phyloP scores from a whole-genome alignment of 116 monocot species.

The Zostera marina region DNA sequence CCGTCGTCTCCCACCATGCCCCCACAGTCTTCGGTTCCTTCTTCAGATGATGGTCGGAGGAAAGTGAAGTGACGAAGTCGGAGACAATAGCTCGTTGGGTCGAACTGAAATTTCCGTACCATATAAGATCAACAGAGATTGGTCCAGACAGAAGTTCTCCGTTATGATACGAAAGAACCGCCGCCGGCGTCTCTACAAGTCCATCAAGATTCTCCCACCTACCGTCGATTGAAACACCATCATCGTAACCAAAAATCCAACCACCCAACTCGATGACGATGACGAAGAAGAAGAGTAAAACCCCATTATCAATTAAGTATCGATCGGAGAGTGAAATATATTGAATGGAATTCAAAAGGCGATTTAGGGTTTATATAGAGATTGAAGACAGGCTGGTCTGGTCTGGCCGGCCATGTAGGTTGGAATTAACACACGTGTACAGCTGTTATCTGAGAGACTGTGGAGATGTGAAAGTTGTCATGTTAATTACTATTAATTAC shows the following conservation, averaged over 20 bases:
- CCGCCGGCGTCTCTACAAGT: slow-evolving; percentile 1
- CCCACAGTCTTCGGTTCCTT: background rate
- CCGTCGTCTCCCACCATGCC: slow-evolving; percentile 22
- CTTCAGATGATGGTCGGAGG: background rate
- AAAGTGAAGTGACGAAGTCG: slow-evolving; percentile 29
- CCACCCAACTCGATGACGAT: background rate
- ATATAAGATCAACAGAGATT: slow-evolving; percentile 13
- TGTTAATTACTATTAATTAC: too few relatives aligned
- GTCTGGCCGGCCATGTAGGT: too few relatives aligned
- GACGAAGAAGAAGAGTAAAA: background rate
- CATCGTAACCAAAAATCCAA: background rate
- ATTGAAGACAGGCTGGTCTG: too few relatives aligned
- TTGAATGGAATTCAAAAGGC: too few relatives aligned
- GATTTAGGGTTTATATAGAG: too few relatives aligned
- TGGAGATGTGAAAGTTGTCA: too few relatives aligned
- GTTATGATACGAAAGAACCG: slow-evolving; percentile 8
- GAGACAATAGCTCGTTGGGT: slow-evolving; percentile 21
- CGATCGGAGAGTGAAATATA: too few relatives aligned
- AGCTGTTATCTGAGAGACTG: too few relatives aligned
- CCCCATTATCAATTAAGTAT: too few relatives aligned
- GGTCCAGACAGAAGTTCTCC: slow-evolving; percentile 11
- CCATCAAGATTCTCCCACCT: slow-evolving; percentile 5
- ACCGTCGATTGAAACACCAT: background rate
- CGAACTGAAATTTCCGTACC: slow-evolving; percentile 24
- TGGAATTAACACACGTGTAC: too few relatives aligned